Conservation (phyloP, 768 basidiomycete genomes). For the Leccinum rimulosum region DNA sequence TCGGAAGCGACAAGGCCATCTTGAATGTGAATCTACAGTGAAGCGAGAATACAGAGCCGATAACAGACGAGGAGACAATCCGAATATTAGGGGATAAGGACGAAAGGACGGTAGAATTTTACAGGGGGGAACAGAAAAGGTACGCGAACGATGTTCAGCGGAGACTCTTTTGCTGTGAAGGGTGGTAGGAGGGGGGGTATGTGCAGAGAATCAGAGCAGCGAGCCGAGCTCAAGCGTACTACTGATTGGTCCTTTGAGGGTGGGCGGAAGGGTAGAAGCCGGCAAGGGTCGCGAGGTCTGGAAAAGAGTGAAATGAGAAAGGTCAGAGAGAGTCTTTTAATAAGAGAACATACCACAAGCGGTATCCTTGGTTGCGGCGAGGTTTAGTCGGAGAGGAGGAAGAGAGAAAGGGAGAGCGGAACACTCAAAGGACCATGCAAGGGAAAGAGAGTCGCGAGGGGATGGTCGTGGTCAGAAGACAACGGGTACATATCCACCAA, state of each 20-base stretch:
- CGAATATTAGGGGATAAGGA: conserved; percentile 17
- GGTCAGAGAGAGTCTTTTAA: too few species aligned
- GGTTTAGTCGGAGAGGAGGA: conserved; percentile 37
- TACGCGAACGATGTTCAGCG: conserved; percentile 48
- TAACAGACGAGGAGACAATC: conserved; percentile 1
- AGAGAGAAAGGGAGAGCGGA: conserved; percentile 25
- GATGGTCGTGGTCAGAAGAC: conserved; percentile 31
- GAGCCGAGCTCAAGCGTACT: conserved; percentile 73
- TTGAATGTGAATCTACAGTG: conserved; percentile 15
- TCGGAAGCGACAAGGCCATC: conserved; percentile 40
- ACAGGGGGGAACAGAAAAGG: conserved; percentile 28
- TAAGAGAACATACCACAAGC: conserved; percentile 42
- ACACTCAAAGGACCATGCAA: conserved; percentile 38
- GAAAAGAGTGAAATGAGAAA: neutral
- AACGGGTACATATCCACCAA: conserved; percentile 30
- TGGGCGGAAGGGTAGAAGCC: conserved; percentile 60
- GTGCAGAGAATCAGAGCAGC: conserved; percentile 41
- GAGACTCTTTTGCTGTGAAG: conserved; percentile 31
- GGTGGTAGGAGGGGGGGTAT: conserved; percentile 4
- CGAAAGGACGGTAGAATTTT: conserved; percentile 26
- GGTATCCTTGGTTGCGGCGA: conserved; percentile 52
- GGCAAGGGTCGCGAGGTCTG: conserved; percentile 95
- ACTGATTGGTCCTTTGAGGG: conserved; percentile 40
- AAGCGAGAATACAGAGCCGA: conserved; percentile 9
- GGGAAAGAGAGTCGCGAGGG: conserved; percentile 20